Evolutionary conservation across 768 basidiomycete genomes (phyloP), one percentile per base, ranked within the genome.

Genomic region (Mycena vitilis): DNA sequence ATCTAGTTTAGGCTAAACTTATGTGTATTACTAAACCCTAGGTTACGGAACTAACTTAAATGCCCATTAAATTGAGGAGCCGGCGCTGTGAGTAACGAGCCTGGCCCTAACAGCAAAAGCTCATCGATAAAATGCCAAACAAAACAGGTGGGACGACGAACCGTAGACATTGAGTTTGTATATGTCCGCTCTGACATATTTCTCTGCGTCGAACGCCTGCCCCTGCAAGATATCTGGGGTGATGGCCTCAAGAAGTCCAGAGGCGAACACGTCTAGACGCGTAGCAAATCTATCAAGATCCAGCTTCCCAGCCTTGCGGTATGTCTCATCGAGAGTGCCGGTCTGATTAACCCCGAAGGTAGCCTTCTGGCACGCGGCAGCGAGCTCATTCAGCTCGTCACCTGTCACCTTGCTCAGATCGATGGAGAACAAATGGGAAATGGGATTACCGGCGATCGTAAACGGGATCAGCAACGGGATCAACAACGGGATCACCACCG

Each of bases 111-210:
- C 44, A 22, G 38, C 53, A 25, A 13, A 42, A 25, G 10, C 10
- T 42, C 10, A 25, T 34, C 15, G 36, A 22, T 42, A 25, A 34
- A 47, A 25, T 4, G 58, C 12, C 22, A 44, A 23, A 36, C 16
- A 30, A 30, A 30, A 30, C 2, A 30, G 30, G 30, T 30, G 30
- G 30, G 30, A 71, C 6, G 30, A 45, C 72, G 15, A 62, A 84
- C 85, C 80, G 59, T 86, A 85, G 1, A 86, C 80, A 53, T 85
- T 84, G 59, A 86, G 73, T 66, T 87, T 85, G 73, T 84, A 84
- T 9, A 84, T 67, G 68, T 85, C 82, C 0, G 75, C 70, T 12
- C 51, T 67, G 36, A 84, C 73, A 10, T 48, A 30, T 8, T 71
- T 45, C n/a, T 73, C 64, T 2, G 60, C 20, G 38, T 60, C 47